phyloP scores from a whole-genome alignment of 2,329 filamentous ascomycete genomes.

The Penicillium sumatraense region DNA sequence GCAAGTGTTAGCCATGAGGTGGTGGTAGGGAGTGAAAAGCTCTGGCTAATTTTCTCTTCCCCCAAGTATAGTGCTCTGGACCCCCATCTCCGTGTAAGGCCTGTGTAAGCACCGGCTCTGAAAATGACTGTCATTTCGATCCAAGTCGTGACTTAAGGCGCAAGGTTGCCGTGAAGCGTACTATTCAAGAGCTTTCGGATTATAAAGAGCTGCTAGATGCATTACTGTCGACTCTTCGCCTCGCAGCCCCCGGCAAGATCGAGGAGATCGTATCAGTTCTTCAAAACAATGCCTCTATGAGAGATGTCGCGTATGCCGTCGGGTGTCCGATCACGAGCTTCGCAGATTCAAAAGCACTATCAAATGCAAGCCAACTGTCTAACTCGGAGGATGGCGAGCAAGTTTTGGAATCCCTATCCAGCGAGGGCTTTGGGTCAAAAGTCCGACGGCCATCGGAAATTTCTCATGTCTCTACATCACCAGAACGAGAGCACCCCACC shows the following conservation, averaged over 20 bases:
- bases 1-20: conserved; percentile 18
- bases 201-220: conserved; percentile 38
- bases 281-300: conserved; percentile 30
- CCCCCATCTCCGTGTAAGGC: conserved; percentile 40
- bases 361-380: conserved; percentile 5
- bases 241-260: conserved; percentile 30
- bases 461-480: conserved; percentile 8
- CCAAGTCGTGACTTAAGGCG: conserved; percentile 41
- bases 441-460: conserved; percentile 14
- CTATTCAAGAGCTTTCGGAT: conserved; percentile 38
- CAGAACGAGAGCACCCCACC: conserved; percentile 8
- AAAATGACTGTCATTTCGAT: conserved; percentile 41
- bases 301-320: conserved; percentile 32
- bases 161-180: conserved; percentile 42
- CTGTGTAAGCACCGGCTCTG: conserved; percentile 29
- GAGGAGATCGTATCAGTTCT: conserved; percentile 33
- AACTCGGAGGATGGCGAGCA: conserved; percentile 15
- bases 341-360: conserved; percentile 17
- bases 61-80: conserved; percentile 37
- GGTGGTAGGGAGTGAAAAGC: neutral
- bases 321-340: conserved; percentile 22
- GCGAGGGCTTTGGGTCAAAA: neutral
- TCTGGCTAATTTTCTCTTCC: neutral
- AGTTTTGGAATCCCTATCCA: neutral
- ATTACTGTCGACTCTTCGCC: conserved; percentile 35